Conservation (phyloP, 2,329 filamentous ascomycete species). For the Coniochaeta sp. region DNA sequence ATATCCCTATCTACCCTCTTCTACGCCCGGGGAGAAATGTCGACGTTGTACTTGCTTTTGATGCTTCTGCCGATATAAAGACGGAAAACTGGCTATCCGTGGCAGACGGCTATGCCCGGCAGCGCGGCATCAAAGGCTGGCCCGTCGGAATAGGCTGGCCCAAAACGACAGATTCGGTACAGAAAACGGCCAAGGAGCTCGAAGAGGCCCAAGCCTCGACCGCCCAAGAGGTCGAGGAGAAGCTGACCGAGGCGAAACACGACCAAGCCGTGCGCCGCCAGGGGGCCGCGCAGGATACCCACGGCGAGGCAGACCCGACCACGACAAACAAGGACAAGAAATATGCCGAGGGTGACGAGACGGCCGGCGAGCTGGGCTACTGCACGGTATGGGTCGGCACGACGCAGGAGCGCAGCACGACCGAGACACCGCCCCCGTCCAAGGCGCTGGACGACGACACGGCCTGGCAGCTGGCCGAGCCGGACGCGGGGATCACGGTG, state of each 20-base stretch:
- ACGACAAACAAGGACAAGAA: slow-evolving; percentile 17
- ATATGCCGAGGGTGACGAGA: slow-evolving; percentile 33
- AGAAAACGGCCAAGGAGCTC: slow-evolving; percentile 57
- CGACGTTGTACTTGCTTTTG: slow-evolving; percentile 86
- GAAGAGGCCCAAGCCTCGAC: slow-evolving; percentile 58
- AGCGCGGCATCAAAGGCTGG: slow-evolving; percentile 90
- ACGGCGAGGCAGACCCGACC: slow-evolving; percentile 12
- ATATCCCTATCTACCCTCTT: slow-evolving; percentile 90
- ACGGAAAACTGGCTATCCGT: slow-evolving; percentile 96
- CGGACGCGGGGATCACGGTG: slow-evolving; percentile 78
- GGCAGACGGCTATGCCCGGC: slow-evolving; percentile 83
- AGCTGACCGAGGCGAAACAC: slow-evolving; percentile 51
- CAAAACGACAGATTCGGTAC: slow-evolving; percentile 46
- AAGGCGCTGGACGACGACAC: slow-evolving; percentile 51
- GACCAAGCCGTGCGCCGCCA: slow-evolving; percentile 31
- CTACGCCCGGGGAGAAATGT: slow-evolving; percentile 82
- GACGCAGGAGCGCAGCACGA: slow-evolving; percentile 59
- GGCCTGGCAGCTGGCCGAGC: slow-evolving; percentile 62
- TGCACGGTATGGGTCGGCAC: slow-evolving; percentile 95
- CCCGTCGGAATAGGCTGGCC: slow-evolving; percentile 94
- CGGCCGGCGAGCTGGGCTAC: slow-evolving; percentile 64
- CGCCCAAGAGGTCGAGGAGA: slow-evolving; percentile 52
- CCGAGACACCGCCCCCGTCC: slow-evolving; percentile 44
- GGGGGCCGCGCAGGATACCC: slow-evolving; percentile 13
- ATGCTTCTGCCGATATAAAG: slow-evolving; percentile 87